Base-by-base conservation (phyloP, 2,329 filamentous ascomycete species). In the Whalleya microplaca region DNA sequence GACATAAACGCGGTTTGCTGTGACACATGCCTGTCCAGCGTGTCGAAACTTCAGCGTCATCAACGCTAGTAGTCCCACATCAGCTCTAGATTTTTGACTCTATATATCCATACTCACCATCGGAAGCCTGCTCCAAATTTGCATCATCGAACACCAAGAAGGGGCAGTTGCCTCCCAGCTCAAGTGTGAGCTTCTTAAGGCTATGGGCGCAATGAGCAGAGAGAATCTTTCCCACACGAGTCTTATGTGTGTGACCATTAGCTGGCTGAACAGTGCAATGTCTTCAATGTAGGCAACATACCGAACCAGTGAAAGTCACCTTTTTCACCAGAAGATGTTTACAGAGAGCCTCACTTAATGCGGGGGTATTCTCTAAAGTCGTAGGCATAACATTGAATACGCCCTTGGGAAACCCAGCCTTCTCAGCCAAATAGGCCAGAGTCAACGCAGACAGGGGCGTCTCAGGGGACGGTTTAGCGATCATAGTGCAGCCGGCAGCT, bases 401-500 rank as follows among this genome's bases (percentile, higher is more conserved):
- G 2, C 91, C 91, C 41, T 85, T 83, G 0, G 90, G 90, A 42
- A 93, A 88, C 0, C 91, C 91, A 1, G 91, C 91, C 19, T 86
- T 81, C 43, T 82, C 76, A 0, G 84, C 83, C 29, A 87, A 71
- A 67, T 78, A 68, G 8, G 77, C 84, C n/a, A 87, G 68, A 2
- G 79, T 76, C 16, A 86, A 70, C 0, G 82, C 79, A 1, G 81
- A 82, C 32, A 87, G 75, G 0, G 84, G 84, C 1, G 84, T 86
- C 70, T 91, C 88, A 0, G 88, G 88, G 3, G 84, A 87, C 2
- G 88, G 86, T 73, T 91, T 91, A 16, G 84, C 79, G 16, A 93
- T 79, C 84, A 93, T 90, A 1, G 88, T 87, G 68, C 88, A 91
- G 1, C 88, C 88, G 2, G 88, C 88, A 1, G 88, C 88, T 41